These are phyloP conservation scores for Fusarium poae DNA, from an alignment of 2,329 filamentous ascomycete species.

Conservation along the genomic window DNA sequence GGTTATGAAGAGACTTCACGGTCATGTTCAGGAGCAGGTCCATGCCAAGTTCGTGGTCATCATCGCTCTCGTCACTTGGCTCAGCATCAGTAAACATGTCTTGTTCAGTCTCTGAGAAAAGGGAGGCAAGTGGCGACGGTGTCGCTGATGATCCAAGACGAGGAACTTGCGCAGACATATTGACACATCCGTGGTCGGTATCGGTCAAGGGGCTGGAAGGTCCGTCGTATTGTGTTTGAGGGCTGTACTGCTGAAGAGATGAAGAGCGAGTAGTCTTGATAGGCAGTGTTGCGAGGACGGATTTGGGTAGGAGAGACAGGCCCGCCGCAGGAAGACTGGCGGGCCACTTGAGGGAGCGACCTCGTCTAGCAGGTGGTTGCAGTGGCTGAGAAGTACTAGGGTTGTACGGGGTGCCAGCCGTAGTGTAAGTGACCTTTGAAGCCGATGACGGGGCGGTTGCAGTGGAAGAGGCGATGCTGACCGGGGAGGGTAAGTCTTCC, in stretches of 20 bases:
- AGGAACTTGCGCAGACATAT: conserved; percentile 48
- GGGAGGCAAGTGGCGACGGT: conserved; percentile 36
- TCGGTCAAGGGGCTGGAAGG: conserved; percentile 59
- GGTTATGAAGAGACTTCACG: conserved; percentile 64
- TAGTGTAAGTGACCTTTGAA: conserved; percentile 62
- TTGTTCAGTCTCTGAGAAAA: conserved; percentile 35
- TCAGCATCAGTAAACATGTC: conserved; percentile 40
- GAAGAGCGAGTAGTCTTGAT: conserved; percentile 46
- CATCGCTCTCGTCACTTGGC: conserved; percentile 49
- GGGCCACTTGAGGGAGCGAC: conserved; percentile 60
- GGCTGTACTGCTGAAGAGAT: conserved; percentile 59
- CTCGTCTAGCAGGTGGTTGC: conserved; percentile 65
- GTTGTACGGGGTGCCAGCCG: conserved; percentile 69
- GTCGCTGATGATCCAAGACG: conserved; percentile 49
- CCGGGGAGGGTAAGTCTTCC: conserved; percentile 50
- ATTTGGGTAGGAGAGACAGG: conserved; percentile 55
- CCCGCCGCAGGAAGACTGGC: conserved; percentile 49
- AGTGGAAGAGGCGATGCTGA: conserved; percentile 41
- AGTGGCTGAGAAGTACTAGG: conserved; percentile 61
- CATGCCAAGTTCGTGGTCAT: conserved; percentile 48
- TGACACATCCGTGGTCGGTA: conserved; percentile 44
- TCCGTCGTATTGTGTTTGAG: conserved; percentile 67
- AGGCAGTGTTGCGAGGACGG: conserved; percentile 54
- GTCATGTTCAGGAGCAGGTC: conserved; percentile 56
- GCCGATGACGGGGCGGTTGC: conserved; percentile 42